Evolutionary conservation across 2,329 filamentous ascomycete species (phyloP).

Genomic region (Lizonia empirigonia): DNA sequence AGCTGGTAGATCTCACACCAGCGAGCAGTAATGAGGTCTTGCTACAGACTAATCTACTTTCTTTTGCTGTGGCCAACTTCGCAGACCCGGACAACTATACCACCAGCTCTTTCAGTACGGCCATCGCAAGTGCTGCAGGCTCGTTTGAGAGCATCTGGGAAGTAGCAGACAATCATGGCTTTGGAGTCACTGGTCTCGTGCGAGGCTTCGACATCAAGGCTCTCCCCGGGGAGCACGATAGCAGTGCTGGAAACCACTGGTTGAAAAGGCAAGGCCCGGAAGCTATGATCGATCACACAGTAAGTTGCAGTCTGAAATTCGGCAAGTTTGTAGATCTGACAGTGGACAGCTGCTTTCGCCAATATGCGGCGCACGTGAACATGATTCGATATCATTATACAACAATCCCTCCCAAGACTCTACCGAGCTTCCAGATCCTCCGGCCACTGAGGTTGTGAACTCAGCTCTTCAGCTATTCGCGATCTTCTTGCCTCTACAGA

Average conservation of each 20-base stretch:
- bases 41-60: conserved; percentile 88
- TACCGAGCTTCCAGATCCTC: conserved; percentile 70
- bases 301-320: conserved; percentile 22
- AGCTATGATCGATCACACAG: conserved; percentile 64
- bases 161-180: conserved; percentile 89
- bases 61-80: conserved; percentile 87
- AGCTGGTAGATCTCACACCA: conserved; percentile 86
- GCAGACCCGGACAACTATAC: conserved; percentile 90
- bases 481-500: conserved; percentile 85
- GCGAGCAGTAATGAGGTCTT: conserved; percentile 83
- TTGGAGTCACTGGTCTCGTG: conserved; percentile 87
- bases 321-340: conserved; percentile 17
- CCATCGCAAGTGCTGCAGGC: conserved; percentile 87
- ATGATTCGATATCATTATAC: conserved; percentile 86
- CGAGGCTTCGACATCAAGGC: conserved; percentile 74
- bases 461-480: conserved; percentile 92
- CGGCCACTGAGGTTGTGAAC: conserved; percentile 92
- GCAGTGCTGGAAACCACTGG: conserved; percentile 55
- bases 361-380: conserved; percentile 81
- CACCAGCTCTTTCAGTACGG: conserved; percentile 82
- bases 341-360: conserved; percentile 57
- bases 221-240: conserved; percentile 65
- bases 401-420: conserved; percentile 59
- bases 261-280: conserved; percentile 64
- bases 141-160: conserved; percentile 96